Conservation (phyloP, 179 eudicot genomes). For the Vitellaria paradoxa region DNA sequence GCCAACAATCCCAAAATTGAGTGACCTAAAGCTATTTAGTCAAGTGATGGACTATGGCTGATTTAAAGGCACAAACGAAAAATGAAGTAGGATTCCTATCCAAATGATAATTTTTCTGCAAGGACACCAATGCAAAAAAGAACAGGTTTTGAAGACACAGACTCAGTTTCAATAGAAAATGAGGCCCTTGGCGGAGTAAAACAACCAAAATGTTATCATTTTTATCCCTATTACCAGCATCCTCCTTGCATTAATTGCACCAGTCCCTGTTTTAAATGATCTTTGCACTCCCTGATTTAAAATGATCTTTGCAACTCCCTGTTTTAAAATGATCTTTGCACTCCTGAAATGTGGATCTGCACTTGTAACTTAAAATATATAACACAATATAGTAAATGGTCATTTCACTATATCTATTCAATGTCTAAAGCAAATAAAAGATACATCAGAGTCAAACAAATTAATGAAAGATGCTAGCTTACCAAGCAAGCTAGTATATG, state of each 20-base stretch:
- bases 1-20: neutral
- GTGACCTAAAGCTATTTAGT: neutral
- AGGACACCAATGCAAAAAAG: neutral
- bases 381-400: neutral
- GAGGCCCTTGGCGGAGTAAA: neutral
- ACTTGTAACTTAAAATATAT: neutral
- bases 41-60: neutral
- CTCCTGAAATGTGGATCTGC: neutral
- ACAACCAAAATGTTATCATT: slow-evolving; percentile 7
- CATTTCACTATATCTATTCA: too few relatives aligned
- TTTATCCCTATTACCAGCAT: neutral
- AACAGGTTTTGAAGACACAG: neutral
- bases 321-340: too few relatives aligned
- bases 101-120: neutral
- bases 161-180: neutral
- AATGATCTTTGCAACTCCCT: too few relatives aligned
- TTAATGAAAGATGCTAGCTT: slow-evolving; percentile 20
- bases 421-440: neutral
- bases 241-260: slow-evolving; percentile 5
- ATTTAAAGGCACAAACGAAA: neutral
- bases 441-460: neutral
- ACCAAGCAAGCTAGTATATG: slow-evolving; percentile 85
- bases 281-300: neutral
- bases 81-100: neutral
- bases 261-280: neutral